Conservation (phyloP, 1,139 yeast species). For the Spencermartinsiella ligniputridi region DNA sequence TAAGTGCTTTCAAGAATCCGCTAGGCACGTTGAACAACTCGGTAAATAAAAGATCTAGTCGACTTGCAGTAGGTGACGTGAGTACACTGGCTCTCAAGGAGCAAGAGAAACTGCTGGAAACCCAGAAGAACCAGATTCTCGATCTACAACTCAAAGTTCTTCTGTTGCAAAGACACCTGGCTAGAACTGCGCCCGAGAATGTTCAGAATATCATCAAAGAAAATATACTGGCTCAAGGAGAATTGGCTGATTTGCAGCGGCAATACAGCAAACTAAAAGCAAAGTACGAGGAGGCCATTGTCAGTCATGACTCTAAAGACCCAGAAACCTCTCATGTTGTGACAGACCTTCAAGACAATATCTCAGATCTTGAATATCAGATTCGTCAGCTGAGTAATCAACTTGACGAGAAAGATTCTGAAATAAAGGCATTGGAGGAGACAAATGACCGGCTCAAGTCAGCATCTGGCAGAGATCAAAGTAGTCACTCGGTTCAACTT, state of each 20-base stretch:
- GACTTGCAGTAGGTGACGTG: constrained; percentile 11
- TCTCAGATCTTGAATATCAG: not conserved
- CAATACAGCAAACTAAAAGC: constrained; percentile 15
- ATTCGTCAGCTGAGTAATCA: not conserved
- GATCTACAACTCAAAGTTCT: constrained; percentile 50
- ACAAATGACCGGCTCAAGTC: constrained; percentile 3
- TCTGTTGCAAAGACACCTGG: constrained; percentile 15
- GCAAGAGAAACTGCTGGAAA: constrained; percentile 38
- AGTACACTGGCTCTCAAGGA: constrained; percentile 25
- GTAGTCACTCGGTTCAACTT: not conserved
- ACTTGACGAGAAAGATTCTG: constrained; percentile 1
- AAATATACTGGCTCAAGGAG: constrained; percentile 21
- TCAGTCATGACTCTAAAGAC: not conserved
- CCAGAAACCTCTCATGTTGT: not conserved
- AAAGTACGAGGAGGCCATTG: constrained; percentile 5
- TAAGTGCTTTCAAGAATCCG: constrained; percentile 5
- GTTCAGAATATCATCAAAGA: constrained; percentile 16
- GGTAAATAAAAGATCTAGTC: constrained; percentile 9
- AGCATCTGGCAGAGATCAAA: too few species aligned
- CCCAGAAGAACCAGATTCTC: constrained; percentile 56
- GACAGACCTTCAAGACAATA: not conserved
- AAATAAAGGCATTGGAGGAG: constrained; percentile 2
- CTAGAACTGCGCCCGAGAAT: constrained; percentile 17
- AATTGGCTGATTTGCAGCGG: constrained; percentile 19
- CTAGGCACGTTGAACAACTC: constrained; percentile 9